Evolutionary conservation across 176 grass and related monocot species (phyloP).

Genomic region (Hsuehochloa calcarea): DNA sequence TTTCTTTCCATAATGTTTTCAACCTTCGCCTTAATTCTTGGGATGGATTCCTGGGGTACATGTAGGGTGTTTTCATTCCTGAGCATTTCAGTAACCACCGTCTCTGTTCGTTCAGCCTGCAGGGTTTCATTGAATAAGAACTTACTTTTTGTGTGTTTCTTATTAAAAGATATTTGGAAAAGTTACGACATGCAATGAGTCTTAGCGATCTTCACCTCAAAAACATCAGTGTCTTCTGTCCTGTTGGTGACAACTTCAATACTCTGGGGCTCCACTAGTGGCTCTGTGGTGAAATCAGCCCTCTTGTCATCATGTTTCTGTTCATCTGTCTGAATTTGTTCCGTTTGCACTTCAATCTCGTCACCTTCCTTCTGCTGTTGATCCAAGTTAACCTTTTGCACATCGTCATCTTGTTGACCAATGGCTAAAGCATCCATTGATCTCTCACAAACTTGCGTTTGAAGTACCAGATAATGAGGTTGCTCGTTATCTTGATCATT

Average conservation of each 20-base stretch:
- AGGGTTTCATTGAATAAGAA: slow-evolving; percentile 25
- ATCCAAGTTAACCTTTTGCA: slow-evolving; percentile 25
- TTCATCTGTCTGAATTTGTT: slow-evolving; percentile 35
- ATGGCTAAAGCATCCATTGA: slow-evolving; percentile 22
- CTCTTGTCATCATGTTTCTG: slow-evolving; percentile 31
- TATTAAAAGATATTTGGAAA: neutral
- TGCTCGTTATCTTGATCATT: slow-evolving; percentile 16
- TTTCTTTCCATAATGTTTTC: slow-evolving; percentile 19
- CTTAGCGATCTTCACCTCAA: slow-evolving; percentile 40
- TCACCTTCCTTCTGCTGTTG: slow-evolving; percentile 35
- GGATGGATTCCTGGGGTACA: slow-evolving; percentile 22
- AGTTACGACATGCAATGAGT: slow-evolving; percentile 24
- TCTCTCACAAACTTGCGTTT: slow-evolving; percentile 26
- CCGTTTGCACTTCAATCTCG: neutral
- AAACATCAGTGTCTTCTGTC: neutral
- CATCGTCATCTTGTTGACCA: slow-evolving; percentile 25
- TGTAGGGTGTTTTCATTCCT: slow-evolving; percentile 26
- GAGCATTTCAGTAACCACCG: slow-evolving; percentile 20
- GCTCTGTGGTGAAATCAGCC: slow-evolving; percentile 11
- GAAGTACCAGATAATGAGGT: slow-evolving; percentile 25
- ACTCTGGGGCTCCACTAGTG: slow-evolving; percentile 22
- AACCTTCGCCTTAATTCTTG: neutral
- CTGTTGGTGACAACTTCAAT: slow-evolving; percentile 3
- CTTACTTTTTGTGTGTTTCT: slow-evolving; percentile 1
- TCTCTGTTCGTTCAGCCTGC: slow-evolving; percentile 44